phyloP scores from a whole-genome alignment of 805 yeast genomes.

The Pichia thaimueangensis region DNA sequence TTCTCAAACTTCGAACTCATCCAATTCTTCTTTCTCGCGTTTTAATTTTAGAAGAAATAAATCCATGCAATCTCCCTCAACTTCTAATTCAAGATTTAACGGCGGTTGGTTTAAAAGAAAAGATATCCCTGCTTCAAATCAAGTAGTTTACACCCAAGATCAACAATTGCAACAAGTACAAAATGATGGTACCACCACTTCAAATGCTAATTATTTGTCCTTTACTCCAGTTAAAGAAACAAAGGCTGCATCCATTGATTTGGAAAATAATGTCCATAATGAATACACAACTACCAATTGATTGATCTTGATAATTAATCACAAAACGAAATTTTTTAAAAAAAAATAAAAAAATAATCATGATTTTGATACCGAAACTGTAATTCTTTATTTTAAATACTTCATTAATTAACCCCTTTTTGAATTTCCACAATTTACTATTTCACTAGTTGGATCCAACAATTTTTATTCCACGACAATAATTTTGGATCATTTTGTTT shows the following conservation, averaged over 20 bases:
- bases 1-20: background rate
- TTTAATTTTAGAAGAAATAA: background rate
- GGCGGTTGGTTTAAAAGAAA: conserved; percentile 11
- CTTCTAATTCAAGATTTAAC: too few relatives aligned
- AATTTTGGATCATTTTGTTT: too few relatives aligned
- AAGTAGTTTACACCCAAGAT: conserved; percentile 1
- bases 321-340: too few relatives aligned
- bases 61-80: background rate
- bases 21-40: background rate
- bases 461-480: too few relatives aligned
- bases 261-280: background rate
- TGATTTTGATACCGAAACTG: too few relatives aligned
- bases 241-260: background rate
- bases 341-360: too few relatives aligned
- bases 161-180: background rate
- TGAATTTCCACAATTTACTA: too few relatives aligned
- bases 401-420: too few relatives aligned
- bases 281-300: background rate
- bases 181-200: background rate
- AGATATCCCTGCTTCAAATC: conserved; percentile 8
- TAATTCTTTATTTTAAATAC: too few relatives aligned
- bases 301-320: too few relatives aligned
- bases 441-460: too few relatives aligned
- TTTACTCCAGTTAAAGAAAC: conserved; percentile 8
- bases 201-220: conserved; percentile 3